phyloP scores from a whole-genome alignment of 768 basidiomycete species.

The Kwoniella bestiolae region DNA sequence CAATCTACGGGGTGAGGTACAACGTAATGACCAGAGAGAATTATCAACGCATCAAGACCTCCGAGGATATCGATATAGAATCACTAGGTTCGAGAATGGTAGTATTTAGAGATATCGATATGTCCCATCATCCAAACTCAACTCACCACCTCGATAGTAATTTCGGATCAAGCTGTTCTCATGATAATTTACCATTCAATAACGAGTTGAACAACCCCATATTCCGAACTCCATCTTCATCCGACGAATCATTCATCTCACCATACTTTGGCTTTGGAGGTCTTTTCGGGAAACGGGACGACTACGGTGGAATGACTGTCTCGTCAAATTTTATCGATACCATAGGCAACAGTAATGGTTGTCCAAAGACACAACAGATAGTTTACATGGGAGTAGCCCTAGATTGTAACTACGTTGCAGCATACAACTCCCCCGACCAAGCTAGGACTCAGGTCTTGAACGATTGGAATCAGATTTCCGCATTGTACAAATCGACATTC shows the following conservation, averaged over 20 bases:
- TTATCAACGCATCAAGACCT: slow-evolving; percentile 68
- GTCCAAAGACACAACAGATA: slow-evolving; percentile 73
- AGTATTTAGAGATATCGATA: slow-evolving; percentile 76
- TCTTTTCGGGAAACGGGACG: slow-evolving; percentile 25
- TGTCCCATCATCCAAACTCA: slow-evolving; percentile 61
- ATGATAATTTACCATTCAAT: slow-evolving; percentile 74
- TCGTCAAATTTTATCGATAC: slow-evolving; percentile 66
- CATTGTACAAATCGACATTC: slow-evolving; percentile 67
- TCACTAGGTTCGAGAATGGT: slow-evolving; percentile 63
- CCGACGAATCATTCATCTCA: slow-evolving; percentile 4
- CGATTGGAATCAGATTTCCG: slow-evolving; percentile 68
- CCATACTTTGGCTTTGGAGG: slow-evolving; percentile 4
- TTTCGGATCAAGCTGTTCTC: slow-evolving; percentile 65
- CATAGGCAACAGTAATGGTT: slow-evolving; percentile 74
- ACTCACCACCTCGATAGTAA: not conserved
- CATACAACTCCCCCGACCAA: slow-evolving; percentile 68
- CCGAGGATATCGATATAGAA: slow-evolving; percentile 58
- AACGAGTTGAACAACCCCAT: slow-evolving; percentile 61
- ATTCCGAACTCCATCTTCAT: slow-evolving; percentile 15
- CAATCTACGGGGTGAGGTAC: slow-evolving; percentile 68
- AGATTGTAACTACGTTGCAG: slow-evolving; percentile 75
- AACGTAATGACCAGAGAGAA: slow-evolving; percentile 74
- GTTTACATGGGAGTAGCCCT: slow-evolving; percentile 84
- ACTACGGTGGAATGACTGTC: slow-evolving; percentile 46
- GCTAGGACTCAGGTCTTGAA: slow-evolving; percentile 76